These are phyloP conservation scores for Ophiostoma piceae DNA, from an alignment of 2,329 filamentous ascomycete species.

Conservation along the genomic window DNA sequence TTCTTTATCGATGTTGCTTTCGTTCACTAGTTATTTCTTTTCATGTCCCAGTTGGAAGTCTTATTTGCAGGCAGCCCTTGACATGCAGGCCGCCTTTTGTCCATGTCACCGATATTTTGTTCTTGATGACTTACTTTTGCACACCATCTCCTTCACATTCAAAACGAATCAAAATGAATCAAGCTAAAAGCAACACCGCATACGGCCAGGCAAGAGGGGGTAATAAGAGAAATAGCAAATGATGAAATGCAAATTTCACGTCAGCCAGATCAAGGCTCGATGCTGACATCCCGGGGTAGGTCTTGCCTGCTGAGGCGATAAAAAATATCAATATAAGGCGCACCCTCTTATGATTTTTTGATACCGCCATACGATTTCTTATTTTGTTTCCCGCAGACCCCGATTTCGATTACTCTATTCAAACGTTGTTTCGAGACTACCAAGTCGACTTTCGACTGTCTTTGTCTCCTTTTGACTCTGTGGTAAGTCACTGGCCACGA, in stretches of 20 bases:
- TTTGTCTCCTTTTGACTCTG: not conserved
- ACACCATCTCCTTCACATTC: not conserved
- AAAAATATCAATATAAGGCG: not conserved
- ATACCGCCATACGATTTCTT: too few relatives aligned
- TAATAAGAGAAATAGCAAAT: too few relatives aligned
- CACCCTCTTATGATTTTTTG: too few relatives aligned
- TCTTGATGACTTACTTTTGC: not conserved
- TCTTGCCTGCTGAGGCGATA: not conserved
- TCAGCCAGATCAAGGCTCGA: not conserved
- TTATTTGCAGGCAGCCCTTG: not conserved
- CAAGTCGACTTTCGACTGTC: not conserved
- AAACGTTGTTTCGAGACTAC: too few relatives aligned
- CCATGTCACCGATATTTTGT: not conserved
- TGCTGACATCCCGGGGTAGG: too few relatives aligned
- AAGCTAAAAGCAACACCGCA: not conserved
- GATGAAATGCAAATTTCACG: too few relatives aligned
- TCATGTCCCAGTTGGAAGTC: not conserved
- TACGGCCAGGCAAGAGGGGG: not conserved
- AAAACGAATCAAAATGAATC: not conserved
- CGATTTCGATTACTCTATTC: too few relatives aligned
- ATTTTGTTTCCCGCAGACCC: too few relatives aligned
- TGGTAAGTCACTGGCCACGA: not conserved
- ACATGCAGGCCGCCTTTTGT: not conserved
- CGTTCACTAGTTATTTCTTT: not conserved
- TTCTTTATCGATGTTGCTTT: not conserved